Evolutionary conservation across 208 protist genomes (phyloP).

Genomic region (Wallacemonas collosoma): DNA sequence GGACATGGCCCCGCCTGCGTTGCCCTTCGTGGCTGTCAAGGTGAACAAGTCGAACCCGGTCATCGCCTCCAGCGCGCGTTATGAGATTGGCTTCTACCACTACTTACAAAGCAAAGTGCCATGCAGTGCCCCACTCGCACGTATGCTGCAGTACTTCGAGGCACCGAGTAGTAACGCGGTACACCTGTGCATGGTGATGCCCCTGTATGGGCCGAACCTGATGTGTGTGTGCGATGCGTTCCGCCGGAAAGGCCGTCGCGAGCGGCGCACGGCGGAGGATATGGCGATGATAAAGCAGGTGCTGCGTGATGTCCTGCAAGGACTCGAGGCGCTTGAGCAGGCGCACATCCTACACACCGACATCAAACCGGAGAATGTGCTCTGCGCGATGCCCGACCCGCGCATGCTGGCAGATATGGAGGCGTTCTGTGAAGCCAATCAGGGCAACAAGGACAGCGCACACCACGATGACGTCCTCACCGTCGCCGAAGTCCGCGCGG

Average conservation of each 20-base stretch:
- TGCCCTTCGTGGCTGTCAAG: slow-evolving; percentile 87
- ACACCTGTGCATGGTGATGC: slow-evolving; percentile 86
- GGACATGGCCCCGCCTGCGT: slow-evolving; percentile 18
- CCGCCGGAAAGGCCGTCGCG: slow-evolving; percentile 34
- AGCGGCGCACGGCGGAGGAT: slow-evolving; percentile 53
- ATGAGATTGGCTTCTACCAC: slow-evolving; percentile 76
- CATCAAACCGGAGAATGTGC: slow-evolving; percentile 92
- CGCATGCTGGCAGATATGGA: slow-evolving; percentile 67
- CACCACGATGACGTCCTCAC: slow-evolving; percentile 39
- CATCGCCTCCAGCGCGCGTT: slow-evolving; percentile 60
- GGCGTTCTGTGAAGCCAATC: slow-evolving; percentile 47
- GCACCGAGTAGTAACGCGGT: slow-evolving; percentile 55
- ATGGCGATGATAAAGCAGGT: slow-evolving; percentile 81
- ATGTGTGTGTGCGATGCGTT: slow-evolving; percentile 82
- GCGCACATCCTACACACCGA: slow-evolving; percentile 91
- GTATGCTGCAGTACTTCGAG: slow-evolving; percentile 83
- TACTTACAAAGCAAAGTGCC: slow-evolving; percentile 50
- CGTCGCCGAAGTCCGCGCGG: slow-evolving; percentile 25
- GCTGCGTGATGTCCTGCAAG: slow-evolving; percentile 61
- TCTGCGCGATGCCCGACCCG: slow-evolving; percentile 68
- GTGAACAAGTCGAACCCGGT: slow-evolving; percentile 72
- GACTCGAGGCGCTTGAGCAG: slow-evolving; percentile 66
- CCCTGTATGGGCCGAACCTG: slow-evolving; percentile 78
- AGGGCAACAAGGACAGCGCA: slow-evolving; percentile 43
- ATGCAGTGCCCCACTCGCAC: slow-evolving; percentile 44